Base-by-base conservation (phyloP, 176 grass and related monocot genomes). In the Rhipidocladum racemiflorum region DNA sequence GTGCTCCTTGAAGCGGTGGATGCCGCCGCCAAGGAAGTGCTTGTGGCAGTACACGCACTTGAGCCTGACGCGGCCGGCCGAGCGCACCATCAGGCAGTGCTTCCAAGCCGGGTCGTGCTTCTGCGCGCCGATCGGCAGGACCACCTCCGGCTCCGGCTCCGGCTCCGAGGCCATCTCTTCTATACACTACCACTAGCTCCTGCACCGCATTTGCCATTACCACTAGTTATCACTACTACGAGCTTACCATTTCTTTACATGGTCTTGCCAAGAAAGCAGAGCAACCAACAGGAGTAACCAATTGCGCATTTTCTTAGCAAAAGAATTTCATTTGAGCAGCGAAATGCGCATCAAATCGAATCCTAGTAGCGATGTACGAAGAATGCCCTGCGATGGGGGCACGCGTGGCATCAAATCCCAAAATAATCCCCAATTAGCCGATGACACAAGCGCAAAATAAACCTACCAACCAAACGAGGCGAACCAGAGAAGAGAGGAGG, bases 1-100 rank as follows among this genome's bases (percentile, higher is more conserved):
- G 84, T 98, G 95, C 87, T 98, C 95, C 90, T 95, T 98, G 88
- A 95, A 91, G 75, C 95, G 95, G 87, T 98, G 92, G 90, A 95
- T 98, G 53, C 95, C 92, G 23, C 95, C 92, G 55, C 92, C 95
- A 20, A 90, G 88, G 85, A 98, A 98, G 61, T 85, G 82, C 79
- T 98, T 98, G 84, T 80, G 46, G 82, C 95, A 98, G 84, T 98
- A 95, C 65, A 83, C 48, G 89, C 95, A 98, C 74, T 86, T 95
- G 43, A 98, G 95, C 44, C 84, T 78, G 20, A 88, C 77, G 29
- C 92, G 86, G 3, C 91, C 95, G 0, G 82, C 92, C 29, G 85
- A 72, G 34, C 92, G 88, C 64, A 98, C 89, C 92, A 95, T 86
- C 30, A 89, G 70, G 84, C 92, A 98, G 57, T 98, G 92, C 81